Percentiles rank a stretch among this genome's conserved stretches.
Evolutionary conservation across 148 eudicot species (phyloP).

Genomic region (Nepenthes gracilis): DNA sequence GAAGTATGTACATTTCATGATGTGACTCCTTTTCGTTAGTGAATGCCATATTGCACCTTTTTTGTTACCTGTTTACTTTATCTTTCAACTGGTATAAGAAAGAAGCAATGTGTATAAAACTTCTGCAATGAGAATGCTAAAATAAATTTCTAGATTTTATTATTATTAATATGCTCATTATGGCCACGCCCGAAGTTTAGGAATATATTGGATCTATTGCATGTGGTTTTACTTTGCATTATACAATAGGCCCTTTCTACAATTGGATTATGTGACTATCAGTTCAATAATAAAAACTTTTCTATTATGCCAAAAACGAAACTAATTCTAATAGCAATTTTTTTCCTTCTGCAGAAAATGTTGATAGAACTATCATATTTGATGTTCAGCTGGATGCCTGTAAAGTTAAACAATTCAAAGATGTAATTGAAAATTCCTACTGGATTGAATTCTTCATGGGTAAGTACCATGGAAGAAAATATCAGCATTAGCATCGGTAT

Average conservation of each 20-base stretch:
- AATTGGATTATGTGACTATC: too few species aligned
- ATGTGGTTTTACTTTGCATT: too few species aligned
- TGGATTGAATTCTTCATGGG: conserved; percentile 97
- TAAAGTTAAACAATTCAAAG: conserved; percentile 70
- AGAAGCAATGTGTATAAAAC: neutral
- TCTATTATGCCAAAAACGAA: too few species aligned
- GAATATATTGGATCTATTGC: too few species aligned
- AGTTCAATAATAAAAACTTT: too few species aligned
- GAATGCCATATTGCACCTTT: neutral
- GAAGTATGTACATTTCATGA: conserved; percentile 31
- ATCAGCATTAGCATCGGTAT: too few species aligned
- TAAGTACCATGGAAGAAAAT: conserved; percentile 14
- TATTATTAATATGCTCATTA: too few species aligned
- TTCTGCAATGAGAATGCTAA: too few species aligned
- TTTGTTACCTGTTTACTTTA: neutral
- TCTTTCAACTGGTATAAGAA: neutral
- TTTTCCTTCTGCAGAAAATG: conserved; percentile 51
- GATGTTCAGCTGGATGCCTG: conserved; percentile 67
- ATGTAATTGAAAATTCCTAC: conserved; percentile 81
- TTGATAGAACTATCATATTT: conserved; percentile 57
- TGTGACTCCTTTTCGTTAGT: neutral
- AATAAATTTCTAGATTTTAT: too few species aligned
- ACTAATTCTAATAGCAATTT: neutral
- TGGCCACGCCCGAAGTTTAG: too few species aligned
- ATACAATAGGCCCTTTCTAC: too few species aligned